phyloP scores from a whole-genome alignment of 2,329 filamentous ascomycete genomes.

The Colletotrichum musicola region DNA sequence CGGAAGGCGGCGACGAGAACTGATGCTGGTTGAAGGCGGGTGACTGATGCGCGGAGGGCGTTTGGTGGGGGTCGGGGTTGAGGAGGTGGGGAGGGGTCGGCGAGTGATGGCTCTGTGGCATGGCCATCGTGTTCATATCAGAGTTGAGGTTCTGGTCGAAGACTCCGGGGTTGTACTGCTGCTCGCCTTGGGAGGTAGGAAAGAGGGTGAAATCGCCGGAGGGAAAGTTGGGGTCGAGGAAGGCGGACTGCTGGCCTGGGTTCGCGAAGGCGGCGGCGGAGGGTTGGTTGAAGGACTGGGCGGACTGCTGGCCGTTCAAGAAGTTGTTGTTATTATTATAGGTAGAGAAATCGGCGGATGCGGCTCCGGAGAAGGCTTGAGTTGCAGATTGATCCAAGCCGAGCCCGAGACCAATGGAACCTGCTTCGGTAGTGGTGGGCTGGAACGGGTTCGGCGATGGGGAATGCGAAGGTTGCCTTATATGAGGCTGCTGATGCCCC shows the following conservation, averaged over 20 bases:
- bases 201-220: constrained; percentile 75
- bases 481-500: constrained; percentile 70
- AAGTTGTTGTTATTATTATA: constrained; percentile 63
- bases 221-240: constrained; percentile 64
- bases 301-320: constrained; percentile 61
- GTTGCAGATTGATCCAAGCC: constrained; percentile 64
- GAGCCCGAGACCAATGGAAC: constrained; percentile 68
- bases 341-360: constrained; percentile 59
- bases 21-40: constrained; percentile 69
- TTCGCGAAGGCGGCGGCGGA: constrained; percentile 54
- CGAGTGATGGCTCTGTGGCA: constrained; percentile 67
- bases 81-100: constrained; percentile 69
- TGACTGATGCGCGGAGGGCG: constrained; percentile 67
- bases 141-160: constrained; percentile 65
- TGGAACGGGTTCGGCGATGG: constrained; percentile 71
- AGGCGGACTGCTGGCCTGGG: constrained; percentile 59
- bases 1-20: constrained; percentile 62
- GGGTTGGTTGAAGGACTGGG: constrained; percentile 53
- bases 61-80: constrained; percentile 59
- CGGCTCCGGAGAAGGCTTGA: constrained; percentile 55
- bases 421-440: constrained; percentile 54
- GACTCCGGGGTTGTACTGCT: constrained; percentile 72
- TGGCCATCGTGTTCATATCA: constrained; percentile 67
- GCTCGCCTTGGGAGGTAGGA: constrained; percentile 62
- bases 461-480: constrained; percentile 74